Percentiles rank a stretch among this genome's conserved stretches.
phyloP scores from a whole-genome alignment of 129 eudicot genomes.

The Ambrosia trifida region DNA sequence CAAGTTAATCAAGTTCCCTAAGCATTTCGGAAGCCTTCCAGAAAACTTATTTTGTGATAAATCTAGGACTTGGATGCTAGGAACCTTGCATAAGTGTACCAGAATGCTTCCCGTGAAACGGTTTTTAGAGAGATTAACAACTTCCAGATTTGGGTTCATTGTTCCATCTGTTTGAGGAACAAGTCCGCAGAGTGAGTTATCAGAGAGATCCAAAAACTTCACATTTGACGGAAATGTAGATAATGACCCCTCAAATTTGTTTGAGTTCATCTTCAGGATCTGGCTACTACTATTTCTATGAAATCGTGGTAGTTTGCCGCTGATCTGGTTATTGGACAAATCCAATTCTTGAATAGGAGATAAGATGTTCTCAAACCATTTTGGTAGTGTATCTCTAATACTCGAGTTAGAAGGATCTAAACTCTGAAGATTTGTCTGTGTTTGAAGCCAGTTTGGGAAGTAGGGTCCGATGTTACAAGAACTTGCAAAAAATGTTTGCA shows the following conservation, averaged over 20 bases:
- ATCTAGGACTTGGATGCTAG: neutral
- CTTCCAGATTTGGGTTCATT: neutral
- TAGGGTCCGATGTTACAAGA: too few relatives aligned
- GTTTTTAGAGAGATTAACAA: slow-evolving; percentile 8
- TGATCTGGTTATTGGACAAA: neutral
- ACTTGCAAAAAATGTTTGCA: neutral
- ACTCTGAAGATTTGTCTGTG: neutral
- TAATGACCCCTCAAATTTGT: slow-evolving; percentile 1
- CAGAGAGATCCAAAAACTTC: slow-evolving; percentile 6
- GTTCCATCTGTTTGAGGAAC: slow-evolving; percentile 9
- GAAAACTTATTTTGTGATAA: slow-evolving; percentile 18
- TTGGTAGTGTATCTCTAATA: slow-evolving; percentile 9
- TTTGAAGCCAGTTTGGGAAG: neutral
- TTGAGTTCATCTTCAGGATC: neutral
- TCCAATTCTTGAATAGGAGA: neutral
- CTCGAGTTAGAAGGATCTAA: slow-evolving; percentile 10
- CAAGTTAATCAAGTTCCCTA: neutral
- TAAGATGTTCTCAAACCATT: slow-evolving; percentile 1
- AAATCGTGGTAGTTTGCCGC: slow-evolving; percentile 4
- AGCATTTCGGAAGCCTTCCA: slow-evolving; percentile 4
- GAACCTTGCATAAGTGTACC: neutral
- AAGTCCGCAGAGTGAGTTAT: neutral
- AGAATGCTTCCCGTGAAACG: slow-evolving; percentile 2
- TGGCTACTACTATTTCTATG: neutral
- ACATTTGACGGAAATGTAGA: neutral